Evolutionary conservation across 768 basidiomycete species (phyloP).

Genomic region (Pholiota conissans): DNA sequence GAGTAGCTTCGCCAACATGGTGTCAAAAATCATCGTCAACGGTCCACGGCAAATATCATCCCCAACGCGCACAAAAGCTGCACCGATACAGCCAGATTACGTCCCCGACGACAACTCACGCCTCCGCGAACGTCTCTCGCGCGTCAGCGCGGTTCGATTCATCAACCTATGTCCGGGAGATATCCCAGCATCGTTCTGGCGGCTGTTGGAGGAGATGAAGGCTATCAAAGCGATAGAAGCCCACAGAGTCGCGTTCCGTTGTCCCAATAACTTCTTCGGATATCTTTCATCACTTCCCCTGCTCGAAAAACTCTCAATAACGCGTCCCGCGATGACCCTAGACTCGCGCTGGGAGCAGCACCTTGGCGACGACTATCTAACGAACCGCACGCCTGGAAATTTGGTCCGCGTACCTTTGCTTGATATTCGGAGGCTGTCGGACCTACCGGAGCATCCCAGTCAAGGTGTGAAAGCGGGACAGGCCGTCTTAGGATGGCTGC

Average conservation of each 20-base stretch:
- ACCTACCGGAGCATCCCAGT: conserved; percentile 8
- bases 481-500: conserved; percentile 24
- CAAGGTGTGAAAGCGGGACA: conserved; percentile 9
- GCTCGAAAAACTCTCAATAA: conserved; percentile 27
- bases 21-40: conserved; percentile 22
- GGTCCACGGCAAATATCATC: conserved; percentile 1
- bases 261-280: conserved; percentile 23
- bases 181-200: conserved; percentile 28
- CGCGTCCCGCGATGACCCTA: conserved; percentile 12
- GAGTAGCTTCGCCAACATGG: conserved; percentile 26
- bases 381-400: conserved; percentile 2
- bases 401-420: conserved; percentile 12
- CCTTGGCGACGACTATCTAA: not conserved
- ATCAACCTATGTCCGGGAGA: conserved; percentile 23
- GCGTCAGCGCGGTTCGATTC: conserved; percentile 22
- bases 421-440: conserved; percentile 14
- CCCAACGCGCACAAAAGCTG: not conserved
- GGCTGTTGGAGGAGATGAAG: conserved; percentile 24
- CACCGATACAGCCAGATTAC: conserved; percentile 1
- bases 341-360: conserved; percentile 19
- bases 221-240: conserved; percentile 26
- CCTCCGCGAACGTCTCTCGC: conserved; percentile 11
- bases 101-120: conserved; percentile 9
- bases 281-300: conserved; percentile 27
- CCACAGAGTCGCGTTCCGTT: conserved; percentile 23